phyloP scores from a whole-genome alignment of 306 rosid species.

The Lablab purpureus region DNA sequence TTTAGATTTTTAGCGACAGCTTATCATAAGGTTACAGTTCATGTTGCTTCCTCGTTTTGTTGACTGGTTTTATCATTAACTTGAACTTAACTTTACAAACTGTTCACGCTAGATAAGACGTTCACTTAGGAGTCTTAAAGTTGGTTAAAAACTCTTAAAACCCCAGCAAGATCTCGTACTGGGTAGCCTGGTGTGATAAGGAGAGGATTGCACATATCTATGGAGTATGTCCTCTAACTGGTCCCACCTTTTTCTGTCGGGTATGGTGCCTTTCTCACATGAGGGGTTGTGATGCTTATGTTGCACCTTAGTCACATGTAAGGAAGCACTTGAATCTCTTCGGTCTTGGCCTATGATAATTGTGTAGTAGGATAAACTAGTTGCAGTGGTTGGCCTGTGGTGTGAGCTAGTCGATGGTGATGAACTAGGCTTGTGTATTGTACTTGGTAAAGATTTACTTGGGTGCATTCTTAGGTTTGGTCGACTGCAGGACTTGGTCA shows the following conservation, averaged over 20 bases:
- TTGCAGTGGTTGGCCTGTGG: background rate
- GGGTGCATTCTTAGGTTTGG: background rate
- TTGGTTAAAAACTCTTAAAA: background rate
- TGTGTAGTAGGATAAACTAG: background rate
- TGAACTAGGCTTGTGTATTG: background rate
- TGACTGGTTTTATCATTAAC: conserved; percentile 17
- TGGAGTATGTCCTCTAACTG: background rate
- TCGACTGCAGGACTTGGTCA: background rate
- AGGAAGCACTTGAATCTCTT: background rate
- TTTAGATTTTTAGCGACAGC: background rate
- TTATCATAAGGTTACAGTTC: background rate
- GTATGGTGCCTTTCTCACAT: background rate
- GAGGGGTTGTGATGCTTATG: background rate
- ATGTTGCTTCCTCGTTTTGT: conserved; percentile 31
- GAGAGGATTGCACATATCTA: background rate
- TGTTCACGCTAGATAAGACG: background rate
- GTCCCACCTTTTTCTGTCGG: background rate
- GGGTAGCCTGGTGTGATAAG: background rate
- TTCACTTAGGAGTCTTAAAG: background rate
- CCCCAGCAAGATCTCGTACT: background rate
- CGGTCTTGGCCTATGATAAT: background rate
- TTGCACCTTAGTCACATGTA: background rate
- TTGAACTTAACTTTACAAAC: conserved; percentile 13
- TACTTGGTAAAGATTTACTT: background rate
- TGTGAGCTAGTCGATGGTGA: background rate